Evolutionary conservation across 202 grass and related monocot species (phyloP).

Genomic region (Elaeis oleifera): DNA sequence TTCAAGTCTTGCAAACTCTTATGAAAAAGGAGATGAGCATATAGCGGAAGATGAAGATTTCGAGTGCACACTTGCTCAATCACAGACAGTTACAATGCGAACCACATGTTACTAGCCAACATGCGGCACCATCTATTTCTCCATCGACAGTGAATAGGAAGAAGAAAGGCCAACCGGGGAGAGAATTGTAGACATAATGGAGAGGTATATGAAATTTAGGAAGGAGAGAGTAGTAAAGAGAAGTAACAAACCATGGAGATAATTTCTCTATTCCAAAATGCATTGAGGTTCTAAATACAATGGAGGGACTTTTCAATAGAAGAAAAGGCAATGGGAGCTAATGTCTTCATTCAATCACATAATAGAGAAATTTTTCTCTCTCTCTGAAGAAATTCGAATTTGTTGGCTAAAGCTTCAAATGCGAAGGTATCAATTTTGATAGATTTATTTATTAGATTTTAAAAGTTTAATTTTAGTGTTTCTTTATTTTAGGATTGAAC

Average conservation of each 20-base stretch:
- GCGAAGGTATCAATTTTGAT: no score
- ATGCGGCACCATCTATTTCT: no score
- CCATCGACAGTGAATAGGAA: not conserved
- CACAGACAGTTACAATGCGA: no score
- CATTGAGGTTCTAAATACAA: conserved; percentile 28
- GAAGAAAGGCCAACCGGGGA: not conserved
- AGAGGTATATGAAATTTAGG: conserved; percentile 27
- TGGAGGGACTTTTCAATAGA: conserved; percentile 39
- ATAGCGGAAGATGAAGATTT: no score
- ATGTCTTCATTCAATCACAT: conserved; percentile 39
- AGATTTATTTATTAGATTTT: no score
- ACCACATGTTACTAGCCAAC: no score
- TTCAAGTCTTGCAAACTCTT: no score
- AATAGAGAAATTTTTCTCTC: conserved; percentile 51
- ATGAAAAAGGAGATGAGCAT: no score
- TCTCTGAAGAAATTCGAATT: conserved; percentile 25
- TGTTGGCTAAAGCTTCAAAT: conserved; percentile 31
- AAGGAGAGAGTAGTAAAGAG: conserved; percentile 24
- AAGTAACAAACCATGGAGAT: conserved; percentile 18
- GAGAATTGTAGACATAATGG: not conserved
- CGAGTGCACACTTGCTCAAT: no score
- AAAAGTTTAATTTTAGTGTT: no score
- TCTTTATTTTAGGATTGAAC: no score
- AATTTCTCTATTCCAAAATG: conserved; percentile 33
- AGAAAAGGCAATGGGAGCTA: conserved; percentile 31